Conservation (phyloP, 148 eudicot genomes). For the Drosera capensis region DNA sequence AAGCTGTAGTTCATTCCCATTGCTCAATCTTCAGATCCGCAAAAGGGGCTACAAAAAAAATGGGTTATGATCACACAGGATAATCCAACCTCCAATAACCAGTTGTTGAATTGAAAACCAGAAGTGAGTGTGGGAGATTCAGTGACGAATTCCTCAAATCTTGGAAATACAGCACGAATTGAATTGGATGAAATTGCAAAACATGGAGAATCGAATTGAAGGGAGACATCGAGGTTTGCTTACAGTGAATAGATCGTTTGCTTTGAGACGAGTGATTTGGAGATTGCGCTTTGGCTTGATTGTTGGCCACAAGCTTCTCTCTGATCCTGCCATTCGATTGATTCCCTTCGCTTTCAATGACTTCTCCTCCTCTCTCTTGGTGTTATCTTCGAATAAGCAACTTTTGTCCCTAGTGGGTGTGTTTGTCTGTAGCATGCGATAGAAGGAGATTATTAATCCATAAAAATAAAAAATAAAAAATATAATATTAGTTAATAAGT, state of each 20-base stretch:
- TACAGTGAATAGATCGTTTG: conserved; percentile 67
- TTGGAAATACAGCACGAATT: background rate
- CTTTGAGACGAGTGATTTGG: conserved; percentile 40
- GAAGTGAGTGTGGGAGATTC: background rate
- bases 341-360: conserved; percentile 29
- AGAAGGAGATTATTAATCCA: too few relatives aligned
- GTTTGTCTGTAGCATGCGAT: too few relatives aligned
- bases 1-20: too few relatives aligned
- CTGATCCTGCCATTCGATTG: conserved; percentile 10
- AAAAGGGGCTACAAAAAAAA: too few relatives aligned
- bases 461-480: too few relatives aligned
- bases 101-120: background rate
- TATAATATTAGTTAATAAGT: too few relatives aligned
- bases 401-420: too few relatives aligned
- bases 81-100: too few relatives aligned
- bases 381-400: too few relatives aligned
- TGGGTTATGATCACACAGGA: too few relatives aligned
- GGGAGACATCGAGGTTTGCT: conserved; percentile 3
- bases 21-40: too few relatives aligned
- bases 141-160: background rate
- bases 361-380: conserved; percentile 18
- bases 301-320: conserved; percentile 41
- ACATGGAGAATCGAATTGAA: background rate
- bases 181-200: background rate
- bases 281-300: conserved; percentile 62